Evolutionary conservation across 805 yeast genomes (phyloP), one percentile per base, ranked within the genome.

Genomic region (Hemisphaericaspora nanyangensis): DNA sequence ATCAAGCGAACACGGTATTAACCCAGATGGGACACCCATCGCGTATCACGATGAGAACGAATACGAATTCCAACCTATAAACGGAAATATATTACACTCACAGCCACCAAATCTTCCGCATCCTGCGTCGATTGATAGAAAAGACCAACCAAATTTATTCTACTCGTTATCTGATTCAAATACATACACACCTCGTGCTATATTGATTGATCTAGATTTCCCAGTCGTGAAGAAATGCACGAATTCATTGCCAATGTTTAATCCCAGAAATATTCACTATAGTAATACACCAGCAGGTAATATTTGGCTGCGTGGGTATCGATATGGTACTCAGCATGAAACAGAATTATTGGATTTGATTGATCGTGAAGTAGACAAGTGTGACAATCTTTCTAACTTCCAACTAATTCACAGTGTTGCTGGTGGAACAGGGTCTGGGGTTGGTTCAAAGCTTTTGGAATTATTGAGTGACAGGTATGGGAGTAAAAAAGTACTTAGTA

Each of bases 371-470:
- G 72, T 89, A 29, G 99, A 93, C 54, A 81, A 85, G 24, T 82
- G 95, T 48, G 98, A 95, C 46, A 83, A 83, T 40, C 65, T 89
- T 38, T 93, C 90, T 47, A 95, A 95, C 5, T 93, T 93, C 59
- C 95, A 89, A 67, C 64, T 93, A 47, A 60, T 90, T 37, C 99
- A 93, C 61, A 85, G 96, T 4, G 95, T 93, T 4, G 98, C 97
- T 0, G 99, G 99, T 27, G 99, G 99, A 29, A 93, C 99, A 0
- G 99, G 99, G 0, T 85, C 96, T 0, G 99, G 99, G 3, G 77
- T 89, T 27, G 99, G 99, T 1, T 85, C 95, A 0, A 76, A 76
- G 40, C 50, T 93, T 31, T 61, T 93, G 28, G 97, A 93, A 57
- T 68, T 79, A 12, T 60, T 95, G 40, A 77, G 79, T 40, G 99